Evolutionary conservation across 1,284 basidiomycete species (phyloP).

Genomic region (Rhodotorula sp.): DNA sequence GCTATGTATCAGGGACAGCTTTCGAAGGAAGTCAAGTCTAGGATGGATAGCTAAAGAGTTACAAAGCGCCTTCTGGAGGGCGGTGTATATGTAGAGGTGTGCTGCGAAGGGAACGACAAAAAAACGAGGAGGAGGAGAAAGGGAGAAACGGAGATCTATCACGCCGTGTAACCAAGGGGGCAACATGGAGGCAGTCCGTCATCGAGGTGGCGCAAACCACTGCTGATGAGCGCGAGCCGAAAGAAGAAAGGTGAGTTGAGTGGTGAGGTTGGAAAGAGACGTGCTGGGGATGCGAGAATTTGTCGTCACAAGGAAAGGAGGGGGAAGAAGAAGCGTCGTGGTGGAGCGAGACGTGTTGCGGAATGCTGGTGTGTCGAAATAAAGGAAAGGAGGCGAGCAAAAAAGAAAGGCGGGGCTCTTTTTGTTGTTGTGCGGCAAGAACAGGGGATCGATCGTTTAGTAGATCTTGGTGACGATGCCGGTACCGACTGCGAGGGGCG

Average conservation of each 20-base stretch:
- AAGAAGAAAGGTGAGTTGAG: not conserved
- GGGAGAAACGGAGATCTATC: not conserved
- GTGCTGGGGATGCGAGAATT: not conserved
- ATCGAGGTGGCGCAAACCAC: too few species aligned
- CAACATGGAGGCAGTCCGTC: too few species aligned
- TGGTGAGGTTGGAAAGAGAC: not conserved
- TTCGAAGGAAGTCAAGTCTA: not conserved
- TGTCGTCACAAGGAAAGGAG: not conserved
- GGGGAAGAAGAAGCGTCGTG: too few species aligned
- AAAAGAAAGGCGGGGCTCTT: too few species aligned
- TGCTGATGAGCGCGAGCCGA: too few species aligned
- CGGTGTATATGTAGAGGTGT: not conserved
- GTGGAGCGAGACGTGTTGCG: not conserved
- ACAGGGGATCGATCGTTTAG: too few species aligned
- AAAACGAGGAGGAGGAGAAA: too few species aligned
- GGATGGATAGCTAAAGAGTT: not conserved
- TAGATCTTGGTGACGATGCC: constrained; percentile 74
- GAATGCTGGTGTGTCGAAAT: too few species aligned
- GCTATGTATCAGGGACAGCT: not conserved
- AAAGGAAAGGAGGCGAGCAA: too few species aligned
- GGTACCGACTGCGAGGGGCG: constrained; percentile 84
- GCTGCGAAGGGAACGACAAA: not conserved
- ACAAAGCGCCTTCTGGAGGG: not conserved
- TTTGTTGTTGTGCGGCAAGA: too few species aligned
- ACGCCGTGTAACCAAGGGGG: not conserved